Conservation (phyloP, 768 basidiomycete genomes). For the Heimioporus sp. region DNA sequence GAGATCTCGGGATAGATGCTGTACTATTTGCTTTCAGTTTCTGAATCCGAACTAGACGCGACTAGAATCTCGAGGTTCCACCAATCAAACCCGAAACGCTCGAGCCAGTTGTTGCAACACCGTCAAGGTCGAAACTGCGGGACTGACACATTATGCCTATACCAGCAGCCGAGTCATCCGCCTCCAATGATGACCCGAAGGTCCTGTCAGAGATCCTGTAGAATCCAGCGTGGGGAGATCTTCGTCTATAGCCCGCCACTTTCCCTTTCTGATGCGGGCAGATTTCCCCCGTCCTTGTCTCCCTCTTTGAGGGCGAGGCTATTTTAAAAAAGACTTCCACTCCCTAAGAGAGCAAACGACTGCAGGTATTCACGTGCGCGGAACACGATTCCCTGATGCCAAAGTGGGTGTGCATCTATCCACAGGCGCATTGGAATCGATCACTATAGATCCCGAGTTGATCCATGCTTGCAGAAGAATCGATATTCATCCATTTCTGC, state of each 20-base stretch:
- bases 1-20: slow-evolving; percentile 17
- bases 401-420: background rate
- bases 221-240: slow-evolving; percentile 5
- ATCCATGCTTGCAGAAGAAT: slow-evolving; percentile 43
- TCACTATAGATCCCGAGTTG: slow-evolving; percentile 38
- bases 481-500: slow-evolving; percentile 32
- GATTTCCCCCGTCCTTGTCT: no score
- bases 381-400: slow-evolving; percentile 22
- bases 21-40: slow-evolving; percentile 15
- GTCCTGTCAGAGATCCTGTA: background rate
- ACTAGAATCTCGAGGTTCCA: slow-evolving; percentile 2
- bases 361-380: slow-evolving; percentile 18
- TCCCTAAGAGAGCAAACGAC: slow-evolving; percentile 25
- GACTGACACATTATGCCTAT: slow-evolving; percentile 8
- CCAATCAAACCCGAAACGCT: background rate
- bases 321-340: slow-evolving; percentile 21
- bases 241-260: slow-evolving; percentile 5
- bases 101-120: background rate
- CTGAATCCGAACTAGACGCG: slow-evolving; percentile 14
- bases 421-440: slow-evolving; percentile 1
- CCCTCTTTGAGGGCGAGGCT: no score
- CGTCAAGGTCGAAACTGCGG: background rate
- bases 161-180: background rate
- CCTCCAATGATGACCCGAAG: background rate
- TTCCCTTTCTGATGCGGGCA: slow-evolving; percentile 4